Percentiles rank a stretch among this genome's conserved stretches.
Conservation (phyloP, 768 basidiomycete species). For the Tubosaeta brunneosetosa region DNA sequence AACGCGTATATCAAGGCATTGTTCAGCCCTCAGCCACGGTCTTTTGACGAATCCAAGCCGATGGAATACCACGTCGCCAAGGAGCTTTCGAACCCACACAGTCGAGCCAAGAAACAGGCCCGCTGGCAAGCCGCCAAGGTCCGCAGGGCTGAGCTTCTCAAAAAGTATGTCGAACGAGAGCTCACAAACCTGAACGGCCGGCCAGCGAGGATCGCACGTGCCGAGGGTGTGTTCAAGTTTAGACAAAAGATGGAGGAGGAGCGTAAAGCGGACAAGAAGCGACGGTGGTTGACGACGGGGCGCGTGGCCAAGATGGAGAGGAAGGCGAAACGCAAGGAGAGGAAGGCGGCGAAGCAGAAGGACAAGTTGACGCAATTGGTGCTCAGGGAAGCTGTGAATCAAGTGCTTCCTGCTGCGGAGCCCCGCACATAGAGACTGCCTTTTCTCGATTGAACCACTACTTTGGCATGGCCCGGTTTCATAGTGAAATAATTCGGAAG, state of each 20-base stretch:
- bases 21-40: constrained; percentile 35
- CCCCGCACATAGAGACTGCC: constrained; percentile 5
- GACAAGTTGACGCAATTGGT: constrained; percentile 52
- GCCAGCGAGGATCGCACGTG: constrained; percentile 55
- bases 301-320: constrained; percentile 36
- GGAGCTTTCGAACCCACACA: constrained; percentile 79
- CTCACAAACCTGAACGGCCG: constrained; percentile 56
- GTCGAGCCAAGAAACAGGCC: constrained; percentile 74
- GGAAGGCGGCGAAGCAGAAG: constrained; percentile 42
- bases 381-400: constrained; percentile 53
- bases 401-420: constrained; percentile 43
- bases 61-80: constrained; percentile 61
- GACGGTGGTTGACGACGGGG: constrained; percentile 40
- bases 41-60: constrained; percentile 50
- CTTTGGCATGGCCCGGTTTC: not conserved
- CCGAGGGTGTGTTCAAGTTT: constrained; percentile 76
- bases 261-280: constrained; percentile 56
- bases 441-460: not conserved
- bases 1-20: constrained; percentile 56
- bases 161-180: constrained; percentile 51
- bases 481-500: no score
- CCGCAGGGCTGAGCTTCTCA: constrained; percentile 46
- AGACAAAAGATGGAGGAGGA: constrained; percentile 54
- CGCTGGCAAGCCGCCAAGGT: constrained; percentile 63
- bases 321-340: constrained; percentile 37